phyloP scores from a whole-genome alignment of 306 rosid genomes.

The Dryas alaskensis region DNA sequence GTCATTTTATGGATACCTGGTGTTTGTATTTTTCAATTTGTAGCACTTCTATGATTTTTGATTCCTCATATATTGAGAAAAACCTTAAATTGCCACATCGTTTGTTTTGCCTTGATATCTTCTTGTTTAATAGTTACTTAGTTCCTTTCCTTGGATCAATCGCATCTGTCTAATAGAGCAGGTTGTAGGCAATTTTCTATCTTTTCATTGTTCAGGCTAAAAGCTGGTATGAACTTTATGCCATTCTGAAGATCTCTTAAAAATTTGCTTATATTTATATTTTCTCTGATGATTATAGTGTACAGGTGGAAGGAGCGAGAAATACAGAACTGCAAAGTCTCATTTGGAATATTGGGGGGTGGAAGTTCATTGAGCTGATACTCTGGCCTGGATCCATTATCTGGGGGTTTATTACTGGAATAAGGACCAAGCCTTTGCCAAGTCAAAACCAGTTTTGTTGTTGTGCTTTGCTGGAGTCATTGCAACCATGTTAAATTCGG shows the following conservation, averaged over 20 bases:
- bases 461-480: constrained; percentile 64
- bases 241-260: constrained; percentile 16
- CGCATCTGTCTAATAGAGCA: constrained; percentile 29
- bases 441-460: constrained; percentile 56
- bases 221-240: constrained; percentile 16
- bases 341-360: constrained; percentile 26
- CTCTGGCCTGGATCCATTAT: constrained; percentile 68
- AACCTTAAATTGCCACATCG: background rate
- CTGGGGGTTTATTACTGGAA: constrained; percentile 31
- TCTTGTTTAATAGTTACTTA: constrained; percentile 10
- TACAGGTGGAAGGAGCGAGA: constrained; percentile 37
- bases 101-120: constrained; percentile 22
- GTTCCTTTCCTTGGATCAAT: constrained; percentile 22
- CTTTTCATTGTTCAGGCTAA: constrained; percentile 17
- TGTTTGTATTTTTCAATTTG: constrained; percentile 2
- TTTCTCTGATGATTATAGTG: constrained; percentile 15
- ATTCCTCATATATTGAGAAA: background rate
- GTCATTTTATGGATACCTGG: constrained; percentile 2
- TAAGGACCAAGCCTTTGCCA: constrained; percentile 45
- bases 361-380: constrained; percentile 27
- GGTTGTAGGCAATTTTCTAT: constrained; percentile 30
- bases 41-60: background rate
- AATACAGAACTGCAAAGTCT: constrained; percentile 20
- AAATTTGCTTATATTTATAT: background rate
- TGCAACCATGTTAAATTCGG: constrained; percentile 77